Base-by-base conservation (phyloP, 2,329 filamentous ascomycete genomes). In the Claviceps arundinis region DNA sequence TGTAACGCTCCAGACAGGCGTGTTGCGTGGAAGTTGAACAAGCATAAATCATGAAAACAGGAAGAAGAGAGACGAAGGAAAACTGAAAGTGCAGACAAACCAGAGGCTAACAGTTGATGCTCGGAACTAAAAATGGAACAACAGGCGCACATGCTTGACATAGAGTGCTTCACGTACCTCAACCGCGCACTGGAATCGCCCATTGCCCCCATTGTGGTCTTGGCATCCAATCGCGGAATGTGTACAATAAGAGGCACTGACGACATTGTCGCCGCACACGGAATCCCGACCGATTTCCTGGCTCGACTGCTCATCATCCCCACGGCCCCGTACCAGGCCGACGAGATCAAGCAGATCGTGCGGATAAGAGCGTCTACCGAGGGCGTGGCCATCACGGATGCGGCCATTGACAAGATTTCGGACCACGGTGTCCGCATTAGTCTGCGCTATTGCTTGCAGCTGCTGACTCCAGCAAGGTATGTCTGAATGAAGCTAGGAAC, bases 141-240 rank as follows among this genome's bases (percentile, higher is more conserved):
- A 64, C 60, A 94, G 89, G 91, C 95, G 55, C 91, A 98, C 74
- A 98, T 98, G 93, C 89, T 98, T 61, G 93, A 98, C 68, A 86
- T 98, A 60, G 93, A 98, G 74, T 95, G 90, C 75, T 98, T 97
- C 73, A 97, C 93, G 59, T 98, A 96, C 72, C 83, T 98, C 64
- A 97, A 97, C 76, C 87, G 90, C 65, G 93, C 93, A n/a, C 79
- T 98, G 60, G 93, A 98, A 76, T 90, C 88, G 52, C 81, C 84
- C 59, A 94, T 98, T 64, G 91, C 91, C 1, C 93, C 93, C 53
- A 95, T 98, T 64, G 93, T 98, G 56, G 93, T 98, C 59, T 84
- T 98, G 55, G 93, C 93, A 54, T 97, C 93, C 43, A 98, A 98
- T 74, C 85, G 93, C 62, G 93, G 93, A 67, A 85, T 90, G 75